Conservation (phyloP, 768 basidiomycete species). For the Suillus spraguei region DNA sequence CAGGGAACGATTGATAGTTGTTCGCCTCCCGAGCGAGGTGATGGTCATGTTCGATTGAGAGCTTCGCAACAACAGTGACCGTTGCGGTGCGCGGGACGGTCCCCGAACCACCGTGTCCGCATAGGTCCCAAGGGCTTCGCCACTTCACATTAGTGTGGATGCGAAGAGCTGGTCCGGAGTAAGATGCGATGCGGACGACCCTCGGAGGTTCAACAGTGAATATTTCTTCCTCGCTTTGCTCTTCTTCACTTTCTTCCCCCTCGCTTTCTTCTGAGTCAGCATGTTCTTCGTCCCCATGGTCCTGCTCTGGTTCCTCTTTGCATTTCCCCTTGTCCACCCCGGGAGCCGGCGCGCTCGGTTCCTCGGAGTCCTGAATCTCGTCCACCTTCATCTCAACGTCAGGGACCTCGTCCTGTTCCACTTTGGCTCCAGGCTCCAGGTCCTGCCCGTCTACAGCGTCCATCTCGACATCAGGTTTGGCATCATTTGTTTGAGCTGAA, state of each 20-base stretch:
- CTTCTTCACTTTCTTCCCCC: not conserved
- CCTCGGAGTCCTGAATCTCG: not conserved
- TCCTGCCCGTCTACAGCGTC: not conserved
- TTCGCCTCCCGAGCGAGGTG: conserved; percentile 38
- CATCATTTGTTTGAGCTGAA: not conserved
- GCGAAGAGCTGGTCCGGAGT: conserved; percentile 12
- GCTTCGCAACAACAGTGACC: conserved; percentile 47
- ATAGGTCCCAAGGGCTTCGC: conserved; percentile 5
- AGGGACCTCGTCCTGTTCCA: not conserved
- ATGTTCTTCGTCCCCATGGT: not conserved
- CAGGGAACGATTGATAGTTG: conserved; percentile 31
- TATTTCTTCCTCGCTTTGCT: not conserved
- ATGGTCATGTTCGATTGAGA: conserved; percentile 39
- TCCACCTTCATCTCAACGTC: conserved; percentile 2
- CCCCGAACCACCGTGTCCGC: conserved; percentile 8
- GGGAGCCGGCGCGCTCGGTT: not conserved
- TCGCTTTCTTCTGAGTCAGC: not conserved
- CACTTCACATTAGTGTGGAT: conserved; percentile 21
- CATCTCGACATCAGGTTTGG: not conserved
- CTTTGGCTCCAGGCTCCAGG: not conserved
- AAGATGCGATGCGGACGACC: not conserved
- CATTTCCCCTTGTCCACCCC: not conserved
- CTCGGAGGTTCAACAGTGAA: not conserved
- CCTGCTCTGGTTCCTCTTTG: conserved; percentile 1
- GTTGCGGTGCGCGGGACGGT: conserved; percentile 32